Percentiles rank a stretch among this genome's conserved stretches.
These are phyloP conservation scores for Neofusicoccum kwambonambiense DNA, from an alignment of 2,329 filamentous ascomycete species.

Conservation along the genomic window DNA sequence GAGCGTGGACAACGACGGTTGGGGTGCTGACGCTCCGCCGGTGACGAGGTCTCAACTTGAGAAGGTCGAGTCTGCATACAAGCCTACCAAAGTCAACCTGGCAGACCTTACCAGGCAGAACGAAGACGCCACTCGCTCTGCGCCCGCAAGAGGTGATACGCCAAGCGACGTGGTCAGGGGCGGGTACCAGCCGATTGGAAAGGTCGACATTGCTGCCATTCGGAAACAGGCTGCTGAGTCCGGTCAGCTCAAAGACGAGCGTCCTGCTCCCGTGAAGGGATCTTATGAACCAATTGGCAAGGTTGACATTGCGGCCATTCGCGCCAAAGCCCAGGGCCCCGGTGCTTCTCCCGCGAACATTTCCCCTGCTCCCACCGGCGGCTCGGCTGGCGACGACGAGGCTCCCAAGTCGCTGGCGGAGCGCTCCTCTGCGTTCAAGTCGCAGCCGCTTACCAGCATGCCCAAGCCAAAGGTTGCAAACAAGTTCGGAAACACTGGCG, in stretches of 20 bases:
- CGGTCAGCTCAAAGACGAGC: constrained; percentile 62
- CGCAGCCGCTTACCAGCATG: constrained; percentile 73
- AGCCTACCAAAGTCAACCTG: constrained; percentile 94
- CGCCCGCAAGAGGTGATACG: constrained; percentile 40
- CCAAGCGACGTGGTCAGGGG: constrained; percentile 71
- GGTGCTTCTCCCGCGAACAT: constrained; percentile 35
- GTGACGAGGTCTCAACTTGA: constrained; percentile 83
- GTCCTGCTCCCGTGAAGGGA: constrained; percentile 83
- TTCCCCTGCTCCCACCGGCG: constrained; percentile 46
- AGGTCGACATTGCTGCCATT: constrained; percentile 94
- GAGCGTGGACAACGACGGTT: constrained; percentile 78
- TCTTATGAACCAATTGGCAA: constrained; percentile 94
- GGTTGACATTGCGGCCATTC: constrained; percentile 94
- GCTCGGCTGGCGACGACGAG: constrained; percentile 47
- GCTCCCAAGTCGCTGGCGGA: constrained; percentile 68
- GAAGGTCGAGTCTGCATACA: constrained; percentile 89
- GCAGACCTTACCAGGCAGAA: constrained; percentile 76
- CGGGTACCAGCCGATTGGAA: constrained; percentile 89
- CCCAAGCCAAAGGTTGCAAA: constrained; percentile 96
- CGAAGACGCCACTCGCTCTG: constrained; percentile 63
- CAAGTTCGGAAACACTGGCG: constrained; percentile 71
- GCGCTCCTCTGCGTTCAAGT: constrained; percentile 69
- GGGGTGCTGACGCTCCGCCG: constrained; percentile 91
- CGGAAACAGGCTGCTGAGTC: constrained; percentile 68
- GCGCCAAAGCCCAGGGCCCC: constrained; percentile 74